Evolutionary conservation across 1,284 basidiomycete genomes (phyloP), one percentile per base, ranked within the genome.

Genomic region (Singerocomus inundabilis): DNA sequence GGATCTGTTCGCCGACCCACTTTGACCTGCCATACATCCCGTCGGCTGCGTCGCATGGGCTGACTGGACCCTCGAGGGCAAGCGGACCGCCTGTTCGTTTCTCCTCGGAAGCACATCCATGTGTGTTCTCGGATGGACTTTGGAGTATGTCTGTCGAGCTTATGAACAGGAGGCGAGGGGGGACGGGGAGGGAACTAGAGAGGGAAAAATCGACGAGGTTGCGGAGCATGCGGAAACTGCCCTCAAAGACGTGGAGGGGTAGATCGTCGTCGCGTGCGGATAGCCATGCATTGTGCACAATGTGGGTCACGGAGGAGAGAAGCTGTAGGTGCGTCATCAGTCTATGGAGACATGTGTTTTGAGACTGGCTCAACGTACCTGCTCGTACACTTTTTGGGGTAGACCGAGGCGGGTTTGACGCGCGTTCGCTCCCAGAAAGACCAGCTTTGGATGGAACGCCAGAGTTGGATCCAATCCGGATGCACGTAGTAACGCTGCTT

Each of bases 1-100:
- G 57, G 18, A 78, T 67, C 25, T 63, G 55, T 57, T 78, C 74
- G 2, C 69, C 64, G 3, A 77, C 72, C 68, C 73, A 77, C 63
- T 78, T 79, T 21, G 69, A 69, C 53, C 76, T 70, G 12, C 61
- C 54, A 55, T 76, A 76, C 1, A 70, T 73, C n/a, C 56, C 48
- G 2, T 70, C 70, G 15, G 65, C 54, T 5, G 70, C 66, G 25
- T 60, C 54, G 15, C 56, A 54, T 2, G 69, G 38, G 32, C 61
- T 53, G 2, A 63, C 45, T 34, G 54, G 43, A 47, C 48, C 50
- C 21, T 48, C 48, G 25, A 41, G 12, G 12, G n/a, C 5, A 36
- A 34, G 10, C 7, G 13, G 8, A 3, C 4, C 21, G 5, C 12
- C 24, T 28, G 18, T 6, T 11, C n/a, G 36, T 1, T 29, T 39